phyloP scores from a whole-genome alignment of 306 rosid species.

The Cucumis cinereus region DNA sequence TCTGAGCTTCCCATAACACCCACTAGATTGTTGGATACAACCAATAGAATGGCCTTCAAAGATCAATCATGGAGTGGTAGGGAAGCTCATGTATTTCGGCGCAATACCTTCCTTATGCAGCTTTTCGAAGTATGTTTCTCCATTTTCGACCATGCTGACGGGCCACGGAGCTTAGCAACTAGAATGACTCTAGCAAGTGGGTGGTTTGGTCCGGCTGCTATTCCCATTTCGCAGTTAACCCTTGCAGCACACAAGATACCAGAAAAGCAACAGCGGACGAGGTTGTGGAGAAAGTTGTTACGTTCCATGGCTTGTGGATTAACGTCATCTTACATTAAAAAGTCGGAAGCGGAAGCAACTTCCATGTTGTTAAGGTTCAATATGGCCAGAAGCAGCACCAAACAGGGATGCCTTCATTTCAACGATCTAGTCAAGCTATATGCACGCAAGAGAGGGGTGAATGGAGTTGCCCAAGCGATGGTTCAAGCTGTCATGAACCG shows the following conservation, averaged over 20 bases:
- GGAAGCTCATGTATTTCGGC: constrained; percentile 36
- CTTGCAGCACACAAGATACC: constrained; percentile 65
- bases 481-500: constrained; percentile 53
- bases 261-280: constrained; percentile 29
- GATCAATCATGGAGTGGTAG: constrained; percentile 57
- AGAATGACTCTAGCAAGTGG: constrained; percentile 75
- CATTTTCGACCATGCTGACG: constrained; percentile 80
- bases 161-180: constrained; percentile 79
- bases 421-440: constrained; percentile 52
- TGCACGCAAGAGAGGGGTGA: constrained; percentile 45
- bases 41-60: constrained; percentile 72
- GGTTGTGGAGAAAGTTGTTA: constrained; percentile 40
- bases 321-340: constrained; percentile 42
- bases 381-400: constrained; percentile 51
- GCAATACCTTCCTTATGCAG: constrained; percentile 57
- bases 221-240: constrained; percentile 48
- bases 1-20: constrained; percentile 81
- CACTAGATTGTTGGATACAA: constrained; percentile 59
- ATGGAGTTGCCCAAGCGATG: constrained; percentile 57
- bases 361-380: constrained; percentile 69
- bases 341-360: constrained; percentile 70
- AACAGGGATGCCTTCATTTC: constrained; percentile 39
- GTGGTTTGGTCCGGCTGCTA: constrained; percentile 72
- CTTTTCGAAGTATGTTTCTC: constrained; percentile 86
- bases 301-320: constrained; percentile 47